These are phyloP conservation scores for Calonectria multiphialidica DNA, from an alignment of 2,329 filamentous ascomycete genomes.

Conservation along the genomic window DNA sequence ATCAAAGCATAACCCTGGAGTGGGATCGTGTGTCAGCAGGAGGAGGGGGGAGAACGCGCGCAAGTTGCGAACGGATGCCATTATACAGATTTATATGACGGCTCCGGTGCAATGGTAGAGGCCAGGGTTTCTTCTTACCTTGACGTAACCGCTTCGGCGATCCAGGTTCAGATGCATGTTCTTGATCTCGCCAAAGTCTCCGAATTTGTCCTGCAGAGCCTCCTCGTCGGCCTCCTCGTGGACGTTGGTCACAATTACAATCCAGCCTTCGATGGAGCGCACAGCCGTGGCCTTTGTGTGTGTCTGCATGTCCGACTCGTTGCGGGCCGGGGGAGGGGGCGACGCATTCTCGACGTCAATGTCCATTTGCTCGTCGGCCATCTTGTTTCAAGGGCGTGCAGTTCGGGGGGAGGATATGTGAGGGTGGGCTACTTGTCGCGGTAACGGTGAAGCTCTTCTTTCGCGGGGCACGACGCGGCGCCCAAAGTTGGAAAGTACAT, in stretches of 20 bases:
- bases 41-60: not conserved
- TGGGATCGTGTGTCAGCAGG: not conserved
- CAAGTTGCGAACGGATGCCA: not conserved
- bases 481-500: not conserved
- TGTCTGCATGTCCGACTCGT: conserved; percentile 77
- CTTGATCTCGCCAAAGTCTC: conserved; percentile 88
- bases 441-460: conserved; percentile 12
- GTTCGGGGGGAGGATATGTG: not conserved
- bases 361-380: conserved; percentile 72
- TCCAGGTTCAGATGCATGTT: conserved; percentile 88
- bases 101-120: not conserved
- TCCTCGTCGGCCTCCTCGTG: conserved; percentile 91
- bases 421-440: not conserved
- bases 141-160: conserved; percentile 86
- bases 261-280: conserved; percentile 91
- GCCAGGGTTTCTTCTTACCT: conserved; percentile 63
- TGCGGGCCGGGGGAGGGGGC: conserved; percentile 56
- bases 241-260: conserved; percentile 87
- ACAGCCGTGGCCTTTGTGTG: conserved; percentile 82
- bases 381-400: conserved; percentile 38
- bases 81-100: not conserved
- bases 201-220: conserved; percentile 84
- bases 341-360: conserved; percentile 58
- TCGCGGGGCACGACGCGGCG: conserved; percentile 13
- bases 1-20: conserved; percentile 86